Percentiles rank a stretch among this genome's conserved stretches.
Evolutionary conservation across 305 asterid species (phyloP).

Genomic region (Coffea humblotiana): DNA sequence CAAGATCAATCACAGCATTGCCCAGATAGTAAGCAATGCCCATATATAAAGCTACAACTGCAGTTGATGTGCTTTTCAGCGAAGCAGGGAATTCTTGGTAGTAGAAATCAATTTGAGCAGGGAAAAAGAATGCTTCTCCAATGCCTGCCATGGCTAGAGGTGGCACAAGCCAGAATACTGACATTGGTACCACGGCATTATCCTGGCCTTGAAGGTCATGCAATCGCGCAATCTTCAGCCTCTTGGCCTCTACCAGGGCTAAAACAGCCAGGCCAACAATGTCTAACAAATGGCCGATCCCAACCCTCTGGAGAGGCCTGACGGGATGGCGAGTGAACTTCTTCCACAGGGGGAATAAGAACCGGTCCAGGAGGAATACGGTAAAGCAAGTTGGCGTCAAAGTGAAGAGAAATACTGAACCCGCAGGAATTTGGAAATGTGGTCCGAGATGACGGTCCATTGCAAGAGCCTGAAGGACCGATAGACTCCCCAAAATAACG

Average conservation of each 20-base stretch:
- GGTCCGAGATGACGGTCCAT: conserved; percentile 34
- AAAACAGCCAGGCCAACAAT: conserved; percentile 33
- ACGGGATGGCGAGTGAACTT: conserved; percentile 17
- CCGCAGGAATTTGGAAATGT: conserved; percentile 27
- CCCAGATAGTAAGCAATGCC: conserved; percentile 38
- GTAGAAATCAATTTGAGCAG: conserved; percentile 9
- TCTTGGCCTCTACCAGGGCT: conserved; percentile 36
- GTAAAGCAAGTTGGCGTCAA: conserved; percentile 23
- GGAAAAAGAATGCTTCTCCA: conserved; percentile 17
- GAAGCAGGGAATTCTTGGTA: conserved; percentile 38
- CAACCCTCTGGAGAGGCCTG: conserved; percentile 38
- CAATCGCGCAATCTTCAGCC: conserved; percentile 18
- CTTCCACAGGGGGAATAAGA: conserved; percentile 25
- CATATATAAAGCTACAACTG: conserved; percentile 33
- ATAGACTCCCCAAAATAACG: conserved; percentile 17
- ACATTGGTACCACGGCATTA: conserved; percentile 11
- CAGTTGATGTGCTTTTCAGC: conserved; percentile 38
- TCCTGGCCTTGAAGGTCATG: not conserved
- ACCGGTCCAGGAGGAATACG: conserved; percentile 17
- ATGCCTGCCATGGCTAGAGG: conserved; percentile 1
- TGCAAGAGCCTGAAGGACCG: conserved; percentile 29
- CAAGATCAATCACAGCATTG: conserved; percentile 27
- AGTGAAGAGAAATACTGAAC: conserved; percentile 34
- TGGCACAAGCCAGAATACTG: conserved; percentile 28
- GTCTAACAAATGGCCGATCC: conserved; percentile 40